Conservation (phyloP, 768 basidiomycete species). For the Tubosaeta sp. region DNA sequence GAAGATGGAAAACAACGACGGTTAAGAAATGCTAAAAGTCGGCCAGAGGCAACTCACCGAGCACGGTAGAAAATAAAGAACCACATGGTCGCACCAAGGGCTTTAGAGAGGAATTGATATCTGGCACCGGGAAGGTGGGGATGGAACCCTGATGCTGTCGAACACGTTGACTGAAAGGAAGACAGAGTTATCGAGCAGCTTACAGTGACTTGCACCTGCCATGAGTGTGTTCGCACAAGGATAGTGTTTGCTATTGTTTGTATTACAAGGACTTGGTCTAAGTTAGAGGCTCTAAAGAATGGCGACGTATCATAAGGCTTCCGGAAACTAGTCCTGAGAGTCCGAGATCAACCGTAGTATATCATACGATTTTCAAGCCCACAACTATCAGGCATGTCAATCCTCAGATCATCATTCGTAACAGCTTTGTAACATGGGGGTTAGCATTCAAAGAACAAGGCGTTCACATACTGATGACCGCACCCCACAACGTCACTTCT, state of each 20-base stretch:
- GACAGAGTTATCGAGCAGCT: conserved; percentile 6
- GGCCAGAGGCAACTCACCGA: conserved; percentile 51
- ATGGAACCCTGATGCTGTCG: conserved; percentile 71
- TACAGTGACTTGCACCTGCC: conserved; percentile 32
- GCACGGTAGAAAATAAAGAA: conserved; percentile 98
- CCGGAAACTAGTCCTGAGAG: conserved; percentile 67
- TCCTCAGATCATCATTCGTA: conserved; percentile 77
- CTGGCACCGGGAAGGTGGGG: conserved; percentile 79
- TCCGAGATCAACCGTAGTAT: background rate
- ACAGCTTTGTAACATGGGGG: conserved; percentile 41
- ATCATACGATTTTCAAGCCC: conserved; percentile 63
- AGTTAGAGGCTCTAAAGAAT: too few relatives aligned
- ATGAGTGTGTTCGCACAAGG: conserved; percentile 25
- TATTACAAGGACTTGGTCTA: too few relatives aligned
- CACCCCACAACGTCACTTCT: conserved; percentile 81
- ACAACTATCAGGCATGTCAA: conserved; percentile 81
- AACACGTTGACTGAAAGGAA: background rate
- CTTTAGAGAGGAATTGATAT: conserved; percentile 77
- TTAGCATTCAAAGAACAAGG: background rate
- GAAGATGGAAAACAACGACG: background rate
- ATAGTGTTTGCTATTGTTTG: conserved; percentile 26
- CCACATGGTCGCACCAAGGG: conserved; percentile 93
- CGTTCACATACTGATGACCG: conserved; percentile 63
- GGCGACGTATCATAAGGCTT: too few relatives aligned
- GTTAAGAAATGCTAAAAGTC: background rate